Evolutionary conservation across 208 protist genomes (phyloP), one percentile per base, ranked within the genome.

Genomic region (Jaenimonas drosophilae): DNA sequence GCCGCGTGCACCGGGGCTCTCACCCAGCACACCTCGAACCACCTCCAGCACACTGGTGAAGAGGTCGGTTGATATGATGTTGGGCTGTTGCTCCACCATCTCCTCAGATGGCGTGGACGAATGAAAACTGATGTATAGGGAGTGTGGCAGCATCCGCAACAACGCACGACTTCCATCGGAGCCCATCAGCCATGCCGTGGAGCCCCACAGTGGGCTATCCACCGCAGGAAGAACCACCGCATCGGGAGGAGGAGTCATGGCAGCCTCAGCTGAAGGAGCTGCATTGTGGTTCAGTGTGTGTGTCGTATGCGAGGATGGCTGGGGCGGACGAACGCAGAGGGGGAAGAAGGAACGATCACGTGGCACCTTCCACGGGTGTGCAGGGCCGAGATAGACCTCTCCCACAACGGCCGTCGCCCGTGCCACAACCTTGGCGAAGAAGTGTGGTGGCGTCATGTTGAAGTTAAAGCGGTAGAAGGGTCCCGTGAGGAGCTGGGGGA

Each of bases 401-500:
- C 33, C n/a, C 32, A 16, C 25, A n/a, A n/a, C n/a, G n/a, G n/a
- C n/a, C n/a, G n/a, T n/a, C n/a, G n/a, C n/a, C n/a, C 83, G 76
- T 39, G 62, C 65, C 6, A 80, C 32, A 17, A 92, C 50, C 49
- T 75, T 72, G 12, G 78, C 36, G 32, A 92, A 92, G 42, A 92
- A 92, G 41, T 73, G 59, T 23, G 63, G 64, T 23, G 83, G 83
- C 16, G 84, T 61, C 40, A 88, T 71, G 50, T 64, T 69, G 26
- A 92, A 67, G 17, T 49, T 83, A 39, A 92, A 87, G 23, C 81
- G 69, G 59, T 87, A 88, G 37, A 88, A 88, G 0, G 83, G 83
- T 0, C 83, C 83, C 9, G 68, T 72, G 6, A 92, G 66, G 25
- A 84, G 71, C 20, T 61, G 65, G 24, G 76, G 51, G 33, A 85